These are phyloP conservation scores for Rhytidhysteron rufulum DNA, from an alignment of 2,329 filamentous ascomycete species.

Conservation along the genomic window DNA sequence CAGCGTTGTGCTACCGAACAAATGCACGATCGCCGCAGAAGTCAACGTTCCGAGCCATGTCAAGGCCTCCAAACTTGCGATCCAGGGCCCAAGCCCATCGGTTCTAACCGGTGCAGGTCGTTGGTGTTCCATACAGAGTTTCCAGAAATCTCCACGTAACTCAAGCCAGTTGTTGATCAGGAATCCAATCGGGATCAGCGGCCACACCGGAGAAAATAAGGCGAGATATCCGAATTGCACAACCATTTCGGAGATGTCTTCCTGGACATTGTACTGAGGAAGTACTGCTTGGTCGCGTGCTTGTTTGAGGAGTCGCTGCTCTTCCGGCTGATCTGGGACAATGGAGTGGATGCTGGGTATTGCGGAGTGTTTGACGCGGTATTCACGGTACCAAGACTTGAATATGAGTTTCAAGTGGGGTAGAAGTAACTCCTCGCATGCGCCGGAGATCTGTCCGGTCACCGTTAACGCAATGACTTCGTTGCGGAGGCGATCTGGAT, in stretches of 20 bases:
- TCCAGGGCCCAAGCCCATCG: constrained; percentile 32
- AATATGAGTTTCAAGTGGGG: constrained; percentile 26
- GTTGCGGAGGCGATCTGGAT: constrained; percentile 26
- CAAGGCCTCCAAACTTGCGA: constrained; percentile 25
- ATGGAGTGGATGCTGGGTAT: constrained; percentile 1
- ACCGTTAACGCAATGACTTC: constrained; percentile 31
- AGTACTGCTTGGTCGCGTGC: constrained; percentile 26
- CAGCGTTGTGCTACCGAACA: constrained; percentile 21
- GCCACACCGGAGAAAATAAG: constrained; percentile 32
- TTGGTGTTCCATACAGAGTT: constrained; percentile 30
- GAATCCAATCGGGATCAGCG: constrained; percentile 30
- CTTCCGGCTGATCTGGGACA: constrained; percentile 22
- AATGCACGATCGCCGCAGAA: constrained; percentile 30
- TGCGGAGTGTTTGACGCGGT: constrained; percentile 10
- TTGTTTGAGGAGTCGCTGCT: constrained; percentile 24
- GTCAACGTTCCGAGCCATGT: constrained; percentile 31
- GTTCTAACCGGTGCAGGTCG: constrained; percentile 23
- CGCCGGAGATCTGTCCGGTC: constrained; percentile 28
- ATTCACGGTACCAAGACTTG: constrained; percentile 27
- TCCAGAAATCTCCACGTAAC: constrained; percentile 30
- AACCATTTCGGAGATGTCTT: constrained; percentile 33
- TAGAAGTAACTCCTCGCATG: constrained; percentile 25
- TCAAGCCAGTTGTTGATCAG: constrained; percentile 36
- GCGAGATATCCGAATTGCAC: constrained; percentile 34
- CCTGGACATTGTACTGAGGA: constrained; percentile 30